Base-by-base conservation (phyloP, 225 moss, liverwort and hornwort species). In the Sphagnum tenellum region DNA sequence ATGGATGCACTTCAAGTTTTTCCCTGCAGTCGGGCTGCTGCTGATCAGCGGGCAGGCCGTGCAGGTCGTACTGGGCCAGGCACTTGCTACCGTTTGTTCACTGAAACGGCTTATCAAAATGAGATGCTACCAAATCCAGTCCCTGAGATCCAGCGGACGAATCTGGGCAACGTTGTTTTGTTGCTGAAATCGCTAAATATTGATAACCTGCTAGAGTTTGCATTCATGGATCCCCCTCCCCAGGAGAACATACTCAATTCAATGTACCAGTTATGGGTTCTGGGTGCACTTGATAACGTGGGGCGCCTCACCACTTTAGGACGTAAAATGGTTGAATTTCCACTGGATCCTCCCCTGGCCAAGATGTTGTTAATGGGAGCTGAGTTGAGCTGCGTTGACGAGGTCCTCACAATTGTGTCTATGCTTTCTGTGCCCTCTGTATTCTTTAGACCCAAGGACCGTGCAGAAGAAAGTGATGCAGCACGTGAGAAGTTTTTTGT, bases 1-100 rank as follows among this genome's bases (percentile, higher is more conserved):
- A 98, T 98, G 98, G 98, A 98, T 70, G 93, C 98, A 9, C 85
- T 98, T 59, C 93, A 98, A 71, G 98, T 98, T 13, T 98, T 98
- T 60, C 93, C 98, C 51, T 90, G 84, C 70, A 93, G 98, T 82
- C 86, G 98, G 62, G 98, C 98, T 67, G 98, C 93, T 60, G 98
- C 98, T 63, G 98, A 98, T 89, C 98, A 98, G 75, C 77, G 98
- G 66, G 69, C 93, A 74, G 93, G 93, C 57, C 79, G 98, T 71
- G 98, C 93, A 60, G 98, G 98, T 59, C 84, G 98, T 63, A 98
- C 98, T 64, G 98, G 98, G 64, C 93, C 93, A 13, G 93, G 93
- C 46, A 89, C 86, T 12, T 98, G 90, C 75, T 98, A 93, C 72
- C 85, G 98, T 55, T 68, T 98, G 7, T 98, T 81, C 56, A 98